Percentiles rank a stretch among this genome's conserved stretches.
Evolutionary conservation across 2,329 filamentous ascomycete genomes (phyloP).

Genomic region (Cladophialophora immunda): DNA sequence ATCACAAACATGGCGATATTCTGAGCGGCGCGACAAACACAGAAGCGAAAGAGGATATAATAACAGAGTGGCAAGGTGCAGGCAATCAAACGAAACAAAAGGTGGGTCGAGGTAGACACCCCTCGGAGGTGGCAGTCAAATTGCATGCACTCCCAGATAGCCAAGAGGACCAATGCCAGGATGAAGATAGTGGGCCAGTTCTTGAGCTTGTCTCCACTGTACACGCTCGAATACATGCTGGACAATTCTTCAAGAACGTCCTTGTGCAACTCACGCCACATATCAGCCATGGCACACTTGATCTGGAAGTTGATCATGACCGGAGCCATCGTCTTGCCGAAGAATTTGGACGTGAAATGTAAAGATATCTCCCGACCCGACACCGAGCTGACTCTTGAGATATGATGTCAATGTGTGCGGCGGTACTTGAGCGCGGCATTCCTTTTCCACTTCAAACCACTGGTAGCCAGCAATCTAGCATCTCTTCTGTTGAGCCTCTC

Average conservation of each 20-base stretch:
- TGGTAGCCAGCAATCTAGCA: neutral
- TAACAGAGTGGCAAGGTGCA: conserved; percentile 97
- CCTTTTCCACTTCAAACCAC: neutral
- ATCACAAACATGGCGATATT: conserved; percentile 63
- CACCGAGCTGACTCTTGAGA: neutral
- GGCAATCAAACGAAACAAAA: conserved; percentile 99
- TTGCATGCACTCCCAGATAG: conserved; percentile 98
- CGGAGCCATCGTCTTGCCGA: conserved; percentile 87
- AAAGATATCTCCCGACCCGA: neutral
- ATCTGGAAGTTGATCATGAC: conserved; percentile 99
- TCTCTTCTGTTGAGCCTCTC: neutral
- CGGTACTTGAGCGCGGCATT: conserved; percentile 4
- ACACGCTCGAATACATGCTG: conserved; percentile 92
- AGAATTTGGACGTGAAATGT: conserved; percentile 75
- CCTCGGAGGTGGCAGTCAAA: conserved; percentile 95
- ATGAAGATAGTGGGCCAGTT: conserved; percentile 99
- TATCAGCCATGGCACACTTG: conserved; percentile 94
- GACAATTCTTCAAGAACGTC: conserved; percentile 95
- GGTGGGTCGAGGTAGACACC: conserved; percentile 59
- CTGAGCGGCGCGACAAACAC: conserved; percentile 79
- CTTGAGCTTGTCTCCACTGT: conserved; percentile 96
- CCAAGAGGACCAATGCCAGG: conserved; percentile 88
- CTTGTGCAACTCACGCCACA: conserved; percentile 98
- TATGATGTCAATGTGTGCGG: neutral
- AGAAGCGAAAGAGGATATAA: conserved; percentile 97